Evolutionary conservation across 1,139 yeast genomes (phyloP), one percentile per base, ranked within the genome.

Genomic region (Yamadazyma triangularis): DNA sequence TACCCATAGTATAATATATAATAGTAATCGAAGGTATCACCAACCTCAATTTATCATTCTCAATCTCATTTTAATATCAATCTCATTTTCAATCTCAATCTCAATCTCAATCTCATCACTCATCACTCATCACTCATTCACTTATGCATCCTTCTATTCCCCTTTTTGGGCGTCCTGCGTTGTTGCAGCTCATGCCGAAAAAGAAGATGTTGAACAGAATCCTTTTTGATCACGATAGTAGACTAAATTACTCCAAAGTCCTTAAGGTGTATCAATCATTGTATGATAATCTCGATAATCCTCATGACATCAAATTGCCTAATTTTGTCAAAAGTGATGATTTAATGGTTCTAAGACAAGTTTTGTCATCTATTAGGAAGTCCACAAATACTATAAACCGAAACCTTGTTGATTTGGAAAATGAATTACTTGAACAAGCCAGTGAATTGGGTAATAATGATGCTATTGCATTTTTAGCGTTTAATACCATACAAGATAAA

Each of bases 391-490:
- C 79, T 2, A 64, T 73, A 12, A 77, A 82, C 44, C 68, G 51
- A 32, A 59, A 77, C 44, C 53, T 82, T 27, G 60, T 81, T 3
- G 71, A 58, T 8, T 56, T 87, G 16, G 95, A 87, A 49, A 73
- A 79, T 40, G 80, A 76, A 40, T 55, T 87, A 26, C 72, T 87
- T 8, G 94, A 86, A 43, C 73, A 73, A 35, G 88, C 95, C 7
- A 95, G 95, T 0, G 94, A 85, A 47, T 47, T 77, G 46, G 96
- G 96, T 1, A 75, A 83, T 47, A 73, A 78, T 40, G 87, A 87
- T 53, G 95, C 96, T 1, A 76, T 88, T 16, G 65, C 91, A 1
- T 60, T 85, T 11, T 56, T 88, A 14, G 75, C 87, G 24, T 87
- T 70, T 59, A 83, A 69, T 40, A 77, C 80, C 0, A 50, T 82